A percentile compares a stretch with the other conserved stretches of the same genome.
Evolutionary conservation across 148 eudicot species (phyloP).

Genomic region (Rheum nobile): DNA sequence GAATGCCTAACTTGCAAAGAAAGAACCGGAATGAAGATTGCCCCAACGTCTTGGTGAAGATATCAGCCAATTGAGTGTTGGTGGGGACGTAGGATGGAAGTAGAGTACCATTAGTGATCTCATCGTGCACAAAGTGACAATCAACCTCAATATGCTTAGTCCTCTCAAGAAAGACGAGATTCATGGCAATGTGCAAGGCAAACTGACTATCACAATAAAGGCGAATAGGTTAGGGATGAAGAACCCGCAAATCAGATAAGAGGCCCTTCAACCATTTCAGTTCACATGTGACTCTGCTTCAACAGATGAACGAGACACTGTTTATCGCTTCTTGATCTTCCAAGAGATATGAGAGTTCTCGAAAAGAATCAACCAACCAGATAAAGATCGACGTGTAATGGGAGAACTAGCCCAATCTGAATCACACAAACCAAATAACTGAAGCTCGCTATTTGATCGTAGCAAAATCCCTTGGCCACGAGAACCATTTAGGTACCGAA

Average conservation of each 20-base stretch:
- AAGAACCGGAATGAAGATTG: too few species aligned
- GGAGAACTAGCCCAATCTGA: conserved; percentile 2
- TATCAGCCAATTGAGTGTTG: background rate
- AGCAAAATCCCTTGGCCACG: background rate
- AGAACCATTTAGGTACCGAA: background rate
- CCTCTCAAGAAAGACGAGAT: background rate
- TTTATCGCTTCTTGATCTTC: background rate
- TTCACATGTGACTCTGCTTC: background rate
- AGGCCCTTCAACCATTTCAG: background rate
- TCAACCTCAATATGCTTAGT: background rate
- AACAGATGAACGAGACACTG: background rate
- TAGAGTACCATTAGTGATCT: background rate
- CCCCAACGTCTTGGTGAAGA: background rate
- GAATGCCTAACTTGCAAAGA: background rate
- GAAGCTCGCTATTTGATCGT: background rate
- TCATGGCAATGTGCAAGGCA: background rate
- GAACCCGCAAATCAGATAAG: too few species aligned
- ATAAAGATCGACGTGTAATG: background rate
- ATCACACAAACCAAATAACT: background rate
- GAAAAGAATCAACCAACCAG: background rate
- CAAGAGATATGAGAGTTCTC: background rate
- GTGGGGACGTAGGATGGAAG: background rate
- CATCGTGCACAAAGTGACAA: background rate
- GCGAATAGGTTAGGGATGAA: background rate
- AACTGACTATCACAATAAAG: background rate